Evolutionary conservation across 2,329 filamentous ascomycete genomes (phyloP), one percentile per base, ranked within the genome.

Genomic region (Xylaria sp.): DNA sequence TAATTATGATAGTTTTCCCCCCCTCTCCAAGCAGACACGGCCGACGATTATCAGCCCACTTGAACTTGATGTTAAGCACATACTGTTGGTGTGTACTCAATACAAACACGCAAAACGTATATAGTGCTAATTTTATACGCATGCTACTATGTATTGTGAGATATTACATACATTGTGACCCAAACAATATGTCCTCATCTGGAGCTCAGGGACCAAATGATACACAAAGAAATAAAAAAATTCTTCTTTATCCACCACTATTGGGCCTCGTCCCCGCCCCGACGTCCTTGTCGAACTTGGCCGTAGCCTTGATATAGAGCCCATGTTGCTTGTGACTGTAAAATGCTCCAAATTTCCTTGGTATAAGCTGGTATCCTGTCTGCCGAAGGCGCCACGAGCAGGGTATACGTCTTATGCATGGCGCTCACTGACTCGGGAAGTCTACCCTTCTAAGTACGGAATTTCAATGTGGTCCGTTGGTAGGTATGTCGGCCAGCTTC

Each of bases 141-240:
- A 44, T 56, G 38, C 53, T 49, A 39, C 29, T 60, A 49, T 60
- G 42, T 56, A 57, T 61, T 20, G 10, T n/a, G 22, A 50, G 62
- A 33, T 36, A 49, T 65, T 60, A 33, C 56, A 65, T 61, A 60
- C 42, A 61, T 53, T 27, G 49, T n/a, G 54, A 60, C 38, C 31
- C n/a, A 55, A 60, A 42, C 36, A 33, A 59, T 29, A 3, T 22
- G 54, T 20, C 27, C 59, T 11, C 47, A 29, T 47, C 27, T 53
- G 29, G n/a, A 33, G 25, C 20, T 2, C 11, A 20, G 57, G 11
- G 17, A 29, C 59, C 31, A 57, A 47, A 53, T 55, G 47, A 45
- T 59, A 63, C 55, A 47, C 49, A 67, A 63, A 60, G 65, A 63
- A 67, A 66, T 47, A 25, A 39, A 36, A 45, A 3, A 55, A 27